Evolutionary conservation across 1,139 yeast species (phyloP).

Genomic region (Pichia cactophila): DNA sequence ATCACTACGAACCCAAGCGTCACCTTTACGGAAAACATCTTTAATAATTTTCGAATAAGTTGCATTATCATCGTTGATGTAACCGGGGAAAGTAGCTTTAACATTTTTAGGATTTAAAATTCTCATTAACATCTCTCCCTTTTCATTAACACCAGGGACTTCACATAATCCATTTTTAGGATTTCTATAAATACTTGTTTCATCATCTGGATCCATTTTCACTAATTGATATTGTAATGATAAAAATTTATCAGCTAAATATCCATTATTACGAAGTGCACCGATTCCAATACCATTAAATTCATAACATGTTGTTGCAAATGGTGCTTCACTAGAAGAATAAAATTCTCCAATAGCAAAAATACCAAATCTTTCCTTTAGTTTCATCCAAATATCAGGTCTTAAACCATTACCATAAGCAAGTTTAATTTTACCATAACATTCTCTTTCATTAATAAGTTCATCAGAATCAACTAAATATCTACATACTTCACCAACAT

Average conservation of each 20-base stretch:
- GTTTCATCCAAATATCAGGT: slow-evolving; percentile 82
- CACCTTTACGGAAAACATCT: slow-evolving; percentile 77
- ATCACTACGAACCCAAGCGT: slow-evolving; percentile 87
- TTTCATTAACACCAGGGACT: slow-evolving; percentile 47
- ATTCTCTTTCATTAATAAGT: slow-evolving; percentile 46
- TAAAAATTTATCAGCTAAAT: slow-evolving; percentile 47
- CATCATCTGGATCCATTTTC: slow-evolving; percentile 77
- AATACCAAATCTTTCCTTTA: slow-evolving; percentile 71
- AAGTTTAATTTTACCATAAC: slow-evolving; percentile 50
- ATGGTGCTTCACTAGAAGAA: slow-evolving; percentile 90
- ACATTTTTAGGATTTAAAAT: slow-evolving; percentile 57
- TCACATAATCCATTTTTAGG: slow-evolving; percentile 53
- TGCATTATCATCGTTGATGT: slow-evolving; percentile 72
- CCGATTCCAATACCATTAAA: slow-evolving; percentile 76
- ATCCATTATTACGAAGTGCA: slow-evolving; percentile 81
- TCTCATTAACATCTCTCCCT: slow-evolving; percentile 83
- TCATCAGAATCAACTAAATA: slow-evolving; percentile 62
- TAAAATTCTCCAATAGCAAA: slow-evolving; percentile 82
- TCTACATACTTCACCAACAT: slow-evolving; percentile 94
- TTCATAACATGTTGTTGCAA: slow-evolving; percentile 81
- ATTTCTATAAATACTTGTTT: slow-evolving; percentile 62
- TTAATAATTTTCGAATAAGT: slow-evolving; percentile 66
- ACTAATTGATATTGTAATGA: slow-evolving; percentile 54
- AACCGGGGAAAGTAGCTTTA: slow-evolving; percentile 82
- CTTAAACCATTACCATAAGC: slow-evolving; percentile 94